A percentile compares a stretch with the other conserved stretches of the same genome.
phyloP scores from a whole-genome alignment of 164 flowering plant genomes.

The Vitis rupestris region DNA sequence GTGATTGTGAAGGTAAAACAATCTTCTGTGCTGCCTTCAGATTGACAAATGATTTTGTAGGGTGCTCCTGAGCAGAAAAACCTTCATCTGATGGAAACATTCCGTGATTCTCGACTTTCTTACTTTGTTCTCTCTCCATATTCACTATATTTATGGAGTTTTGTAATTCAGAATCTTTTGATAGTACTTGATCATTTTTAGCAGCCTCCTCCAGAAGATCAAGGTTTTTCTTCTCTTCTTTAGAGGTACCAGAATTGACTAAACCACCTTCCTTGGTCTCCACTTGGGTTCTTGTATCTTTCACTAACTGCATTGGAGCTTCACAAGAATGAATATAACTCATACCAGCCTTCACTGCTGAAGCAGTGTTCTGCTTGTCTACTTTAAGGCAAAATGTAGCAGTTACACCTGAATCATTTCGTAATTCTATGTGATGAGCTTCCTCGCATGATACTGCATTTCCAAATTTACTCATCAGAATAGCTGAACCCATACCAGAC shows the following conservation, averaged over 20 bases:
- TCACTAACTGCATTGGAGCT: conserved; percentile 4
- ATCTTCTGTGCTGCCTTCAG: not conserved
- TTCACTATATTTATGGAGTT: not conserved
- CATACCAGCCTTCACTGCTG: not conserved
- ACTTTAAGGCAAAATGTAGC: not conserved
- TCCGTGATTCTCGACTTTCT: not conserved
- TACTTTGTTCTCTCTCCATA: conserved; percentile 2
- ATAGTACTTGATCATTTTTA: conserved; percentile 1
- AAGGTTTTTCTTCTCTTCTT: not conserved
- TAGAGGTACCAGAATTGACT: not conserved
- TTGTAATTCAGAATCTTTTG: too few relatives aligned
- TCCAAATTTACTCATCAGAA: not conserved
- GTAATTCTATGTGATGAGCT: not conserved
- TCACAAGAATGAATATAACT: not conserved
- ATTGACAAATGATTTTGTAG: conserved; percentile 10
- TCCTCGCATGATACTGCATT: not conserved
- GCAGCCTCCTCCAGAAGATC: not conserved
- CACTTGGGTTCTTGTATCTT: not conserved
- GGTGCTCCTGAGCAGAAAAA: conserved; percentile 5
- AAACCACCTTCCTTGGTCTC: not conserved
- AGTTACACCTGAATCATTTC: not conserved
- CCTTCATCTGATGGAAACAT: conserved; percentile 6
- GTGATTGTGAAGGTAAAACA: conserved; percentile 7
- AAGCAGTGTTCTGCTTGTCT: not conserved
- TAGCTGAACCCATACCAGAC: not conserved